phyloP scores from a whole-genome alignment of 129 eudicot genomes.

The Helichrysum umbraculigerum region DNA sequence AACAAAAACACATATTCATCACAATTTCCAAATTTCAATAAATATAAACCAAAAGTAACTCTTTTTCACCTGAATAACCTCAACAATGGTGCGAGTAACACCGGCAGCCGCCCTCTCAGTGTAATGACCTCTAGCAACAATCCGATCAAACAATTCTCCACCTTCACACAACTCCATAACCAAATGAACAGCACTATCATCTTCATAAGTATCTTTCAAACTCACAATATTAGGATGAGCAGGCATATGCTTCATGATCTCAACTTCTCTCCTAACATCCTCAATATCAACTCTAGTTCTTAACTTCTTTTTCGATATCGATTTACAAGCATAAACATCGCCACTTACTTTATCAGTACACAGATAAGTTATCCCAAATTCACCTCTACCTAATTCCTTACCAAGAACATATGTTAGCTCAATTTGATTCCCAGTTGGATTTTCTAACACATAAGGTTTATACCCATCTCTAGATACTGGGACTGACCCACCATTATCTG shows the following conservation, averaged over 20 bases:
- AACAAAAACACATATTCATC: conserved; percentile 14
- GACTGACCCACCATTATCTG: conserved; percentile 40
- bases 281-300: conserved; percentile 84
- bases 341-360: conserved; percentile 66
- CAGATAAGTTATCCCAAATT: conserved; percentile 87
- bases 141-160: conserved; percentile 91
- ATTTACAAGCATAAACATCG: conserved; percentile 75
- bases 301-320: conserved; percentile 85
- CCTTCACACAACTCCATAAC: conserved; percentile 97
- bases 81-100: conserved; percentile 72
- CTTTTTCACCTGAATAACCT: conserved; percentile 77
- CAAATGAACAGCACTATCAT: conserved; percentile 77
- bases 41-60: background rate
- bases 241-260: conserved; percentile 88
- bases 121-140: conserved; percentile 92
- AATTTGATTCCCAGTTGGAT: conserved; percentile 80
- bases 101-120: conserved; percentile 93
- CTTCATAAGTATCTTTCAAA: conserved; percentile 88
- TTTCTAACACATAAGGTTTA: conserved; percentile 61
- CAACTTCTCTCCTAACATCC: conserved; percentile 92
- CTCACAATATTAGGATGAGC: conserved; percentile 67
- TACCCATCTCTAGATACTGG: conserved; percentile 34
- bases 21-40: background rate
- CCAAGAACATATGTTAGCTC: conserved; percentile 65
- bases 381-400: conserved; percentile 82